Evolutionary conservation across 441 rosid species (phyloP).

Genomic region (Sinapis alba): DNA sequence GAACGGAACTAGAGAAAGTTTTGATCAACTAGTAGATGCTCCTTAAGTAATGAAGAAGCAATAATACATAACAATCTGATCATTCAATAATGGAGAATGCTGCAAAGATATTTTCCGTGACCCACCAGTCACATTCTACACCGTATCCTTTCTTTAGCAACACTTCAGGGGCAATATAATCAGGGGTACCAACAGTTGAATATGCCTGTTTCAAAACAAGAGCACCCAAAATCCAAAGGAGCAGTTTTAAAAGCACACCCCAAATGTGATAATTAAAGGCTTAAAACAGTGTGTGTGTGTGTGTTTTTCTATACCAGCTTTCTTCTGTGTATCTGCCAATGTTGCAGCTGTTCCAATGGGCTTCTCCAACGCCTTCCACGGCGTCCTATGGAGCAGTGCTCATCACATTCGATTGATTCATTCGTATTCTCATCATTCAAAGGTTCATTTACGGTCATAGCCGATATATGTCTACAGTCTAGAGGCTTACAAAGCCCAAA

Average conservation of each 20-base stretch:
- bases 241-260: background rate
- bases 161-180: slow-evolving; percentile 97
- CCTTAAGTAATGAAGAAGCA: background rate
- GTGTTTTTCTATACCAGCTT: slow-evolving; percentile 63
- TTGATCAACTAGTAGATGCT: background rate
- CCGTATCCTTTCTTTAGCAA: slow-evolving; percentile 96
- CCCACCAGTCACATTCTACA: slow-evolving; percentile 95
- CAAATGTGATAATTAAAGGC: background rate
- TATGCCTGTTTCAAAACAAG: slow-evolving; percentile 60
- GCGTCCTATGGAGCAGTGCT: slow-evolving; percentile 55
- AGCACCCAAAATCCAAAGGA: slow-evolving; percentile 25
- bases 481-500: slow-evolving; percentile 99
- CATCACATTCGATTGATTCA: slow-evolving; percentile 79
- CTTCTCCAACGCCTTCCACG: slow-evolving; percentile 80
- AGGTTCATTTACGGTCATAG: slow-evolving; percentile 71
- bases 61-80: background rate
- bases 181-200: slow-evolving; percentile 97
- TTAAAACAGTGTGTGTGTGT: slow-evolving; percentile 2
- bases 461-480: slow-evolving; percentile 69
- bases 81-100: slow-evolving; percentile 7
- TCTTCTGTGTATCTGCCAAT: slow-evolving; percentile 94
- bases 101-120: slow-evolving; percentile 1
- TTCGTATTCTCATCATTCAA: slow-evolving; percentile 69
- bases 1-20: background rate
- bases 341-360: slow-evolving; percentile 84